These are phyloP conservation scores for Ophiosphaerella herpotricha DNA, from an alignment of 2,329 filamentous ascomycete genomes.

Conservation along the genomic window DNA sequence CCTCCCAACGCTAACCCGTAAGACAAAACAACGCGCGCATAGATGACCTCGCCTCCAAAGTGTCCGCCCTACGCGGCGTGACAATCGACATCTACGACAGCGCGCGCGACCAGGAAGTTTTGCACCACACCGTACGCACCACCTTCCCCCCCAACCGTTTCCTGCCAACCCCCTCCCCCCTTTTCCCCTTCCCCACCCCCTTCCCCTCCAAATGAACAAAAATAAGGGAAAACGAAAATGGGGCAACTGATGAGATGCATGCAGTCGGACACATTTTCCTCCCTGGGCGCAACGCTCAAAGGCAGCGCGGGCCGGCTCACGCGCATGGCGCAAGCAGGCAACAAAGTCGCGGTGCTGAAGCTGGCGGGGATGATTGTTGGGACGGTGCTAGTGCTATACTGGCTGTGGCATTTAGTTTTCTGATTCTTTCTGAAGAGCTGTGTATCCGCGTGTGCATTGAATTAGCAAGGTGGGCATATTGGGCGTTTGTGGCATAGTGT, in stretches of 20 bases:
- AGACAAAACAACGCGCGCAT: slow-evolving; percentile 93
- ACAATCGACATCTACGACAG: slow-evolving; percentile 99
- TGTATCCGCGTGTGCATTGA: no score
- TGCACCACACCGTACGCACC: slow-evolving; percentile 79
- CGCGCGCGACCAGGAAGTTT: slow-evolving; percentile 82
- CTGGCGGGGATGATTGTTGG: slow-evolving; percentile 81
- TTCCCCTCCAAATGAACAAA: no score
- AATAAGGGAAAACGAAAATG: no score
- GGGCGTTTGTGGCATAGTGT: not conserved
- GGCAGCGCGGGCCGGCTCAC: slow-evolving; percentile 81
- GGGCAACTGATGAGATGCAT: not conserved
- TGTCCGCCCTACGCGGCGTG: slow-evolving; percentile 87
- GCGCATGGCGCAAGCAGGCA: slow-evolving; percentile 88
- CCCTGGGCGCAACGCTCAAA: slow-evolving; percentile 79
- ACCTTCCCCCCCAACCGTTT: no score
- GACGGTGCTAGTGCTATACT: slow-evolving; percentile 75
- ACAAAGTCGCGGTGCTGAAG: slow-evolving; percentile 89
- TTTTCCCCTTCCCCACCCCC: no score
- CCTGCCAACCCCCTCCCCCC: no score
- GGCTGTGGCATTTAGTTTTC: slow-evolving; percentile 55
- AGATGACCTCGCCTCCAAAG: slow-evolving; percentile 86
- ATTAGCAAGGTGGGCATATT: no score
- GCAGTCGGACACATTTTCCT: slow-evolving; percentile 87
- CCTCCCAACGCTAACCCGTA: no score
- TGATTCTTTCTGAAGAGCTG: not conserved